Conservation (phyloP, 1,284 basidiomycete genomes). For the Sanghuangporus weigelae region DNA sequence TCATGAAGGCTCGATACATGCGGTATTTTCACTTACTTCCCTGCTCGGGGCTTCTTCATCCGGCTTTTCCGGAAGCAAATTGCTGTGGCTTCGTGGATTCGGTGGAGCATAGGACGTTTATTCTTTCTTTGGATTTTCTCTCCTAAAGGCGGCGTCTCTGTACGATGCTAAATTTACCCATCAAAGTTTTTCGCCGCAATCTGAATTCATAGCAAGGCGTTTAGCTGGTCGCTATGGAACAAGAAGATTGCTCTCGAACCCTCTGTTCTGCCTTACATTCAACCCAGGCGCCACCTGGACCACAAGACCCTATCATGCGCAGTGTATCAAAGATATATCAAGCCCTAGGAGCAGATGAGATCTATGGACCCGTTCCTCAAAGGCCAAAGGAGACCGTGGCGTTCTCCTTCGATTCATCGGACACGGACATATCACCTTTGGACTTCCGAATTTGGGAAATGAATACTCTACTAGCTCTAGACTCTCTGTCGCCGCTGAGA, state of each 20-base stretch:
- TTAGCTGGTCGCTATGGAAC: too few species aligned
- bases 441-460: background rate
- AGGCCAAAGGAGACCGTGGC: background rate
- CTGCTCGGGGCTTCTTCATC: background rate
- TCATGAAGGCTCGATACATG: background rate
- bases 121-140: background rate
- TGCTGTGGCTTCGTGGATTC: background rate
- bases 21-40: background rate
- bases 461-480: background rate
- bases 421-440: background rate
- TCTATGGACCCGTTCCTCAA: background rate
- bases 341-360: background rate
- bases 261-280: background rate
- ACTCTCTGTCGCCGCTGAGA: background rate
- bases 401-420: background rate
- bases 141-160: background rate
- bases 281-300: too few species aligned
- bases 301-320: background rate
- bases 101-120: background rate
- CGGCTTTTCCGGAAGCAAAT: background rate
- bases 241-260: too few species aligned
- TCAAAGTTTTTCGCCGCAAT: background rate
- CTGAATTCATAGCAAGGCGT: background rate
- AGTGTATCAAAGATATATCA: background rate
- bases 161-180: background rate